phyloP scores from a whole-genome alignment of 1,284 basidiomycete species.

The Tetrapyrgos nigripes region DNA sequence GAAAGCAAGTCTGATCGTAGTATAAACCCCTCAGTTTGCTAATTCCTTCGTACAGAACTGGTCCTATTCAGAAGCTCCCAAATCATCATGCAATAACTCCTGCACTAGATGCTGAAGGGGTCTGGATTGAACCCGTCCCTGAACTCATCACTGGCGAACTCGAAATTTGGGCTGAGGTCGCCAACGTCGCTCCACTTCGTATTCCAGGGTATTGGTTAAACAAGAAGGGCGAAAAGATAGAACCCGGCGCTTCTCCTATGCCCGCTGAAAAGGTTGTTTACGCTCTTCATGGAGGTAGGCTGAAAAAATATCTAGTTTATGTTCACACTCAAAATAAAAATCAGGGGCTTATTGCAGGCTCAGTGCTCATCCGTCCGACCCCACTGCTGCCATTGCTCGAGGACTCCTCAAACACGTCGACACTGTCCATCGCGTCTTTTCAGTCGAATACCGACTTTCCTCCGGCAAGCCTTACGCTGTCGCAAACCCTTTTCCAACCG shows the following conservation, averaged over 20 bases:
- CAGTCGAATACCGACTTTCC: constrained; percentile 58
- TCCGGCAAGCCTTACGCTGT: constrained; percentile 39
- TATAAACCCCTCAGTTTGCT: not conserved
- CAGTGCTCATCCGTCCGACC: constrained; percentile 50
- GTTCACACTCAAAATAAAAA: too few relatives aligned
- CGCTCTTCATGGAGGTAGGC: constrained; percentile 59
- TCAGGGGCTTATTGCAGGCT: constrained; percentile 47
- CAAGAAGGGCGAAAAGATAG: constrained; percentile 42
- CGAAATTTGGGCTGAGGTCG: constrained; percentile 46
- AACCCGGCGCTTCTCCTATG: constrained; percentile 40
- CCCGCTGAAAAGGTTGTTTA: constrained; percentile 60
- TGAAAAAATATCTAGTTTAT: too few relatives aligned
- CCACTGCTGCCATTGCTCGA: constrained; percentile 38
- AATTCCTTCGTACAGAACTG: constrained; percentile 34
- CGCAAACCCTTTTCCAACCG: constrained; percentile 62
- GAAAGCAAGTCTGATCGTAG: constrained; percentile 26
- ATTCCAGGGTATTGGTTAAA: constrained; percentile 67
- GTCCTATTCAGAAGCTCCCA: constrained; percentile 38
- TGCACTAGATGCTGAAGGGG: constrained; percentile 46
- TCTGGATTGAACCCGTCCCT: constrained; percentile 58
- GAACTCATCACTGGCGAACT: constrained; percentile 56
- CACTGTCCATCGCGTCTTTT: constrained; percentile 49
- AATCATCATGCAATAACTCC: constrained; percentile 47
- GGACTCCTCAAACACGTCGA: constrained; percentile 43
- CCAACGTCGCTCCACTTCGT: constrained; percentile 45